Base-by-base conservation (phyloP, 257 asterid species). In the Penstemon newberryi region DNA sequence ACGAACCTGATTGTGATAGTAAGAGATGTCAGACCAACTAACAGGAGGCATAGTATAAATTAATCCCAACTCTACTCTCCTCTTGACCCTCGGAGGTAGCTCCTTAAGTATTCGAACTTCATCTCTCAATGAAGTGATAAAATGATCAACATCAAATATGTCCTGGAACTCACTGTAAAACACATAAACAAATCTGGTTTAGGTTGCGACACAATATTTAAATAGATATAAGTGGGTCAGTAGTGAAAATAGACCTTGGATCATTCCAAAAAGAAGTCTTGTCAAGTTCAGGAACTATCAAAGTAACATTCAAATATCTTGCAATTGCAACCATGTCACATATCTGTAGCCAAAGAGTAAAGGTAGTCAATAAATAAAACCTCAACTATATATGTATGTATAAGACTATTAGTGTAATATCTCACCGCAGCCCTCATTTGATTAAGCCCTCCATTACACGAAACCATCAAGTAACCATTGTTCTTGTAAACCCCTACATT, bases 261-360 rank as follows among this genome's bases (percentile, higher is more conserved):
- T 93, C 99, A 61, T 89, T 90, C 99, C 99, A 93, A 63, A 93
- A 93, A 11, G 99, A 93, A 72, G 97, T 83, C 79, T 91, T 93
- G 66, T 93, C 99, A n/a, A 93, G 86, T 85, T 93, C 97, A 44
- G 99, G 99, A 52, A 93, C 99, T 53, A 93, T 68, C 75, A 93
- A 83, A 4, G 99, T 93, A 69, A 90, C 97, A 69, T 93, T 93
- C 68, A 93, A 84, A 81, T 88, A 73, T 76, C 99, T 87, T 12
- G 99, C 99, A 65, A 93, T 90, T 8, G 96, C 92, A 73, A 90
- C 99, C 99, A 93, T 90, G 79, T 93, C 98, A 68, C 98, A 93
- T 72, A 93, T 90, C 98, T 93, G 83, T 53, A 68, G 43, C 75
- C 64, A 68, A 56, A 57, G 6, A 10, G 70, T 42, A 69, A 66